Evolutionary conservation across 768 basidiomycete genomes (phyloP), one percentile per base, ranked within the genome.

Genomic region (Termitomyces sp.): DNA sequence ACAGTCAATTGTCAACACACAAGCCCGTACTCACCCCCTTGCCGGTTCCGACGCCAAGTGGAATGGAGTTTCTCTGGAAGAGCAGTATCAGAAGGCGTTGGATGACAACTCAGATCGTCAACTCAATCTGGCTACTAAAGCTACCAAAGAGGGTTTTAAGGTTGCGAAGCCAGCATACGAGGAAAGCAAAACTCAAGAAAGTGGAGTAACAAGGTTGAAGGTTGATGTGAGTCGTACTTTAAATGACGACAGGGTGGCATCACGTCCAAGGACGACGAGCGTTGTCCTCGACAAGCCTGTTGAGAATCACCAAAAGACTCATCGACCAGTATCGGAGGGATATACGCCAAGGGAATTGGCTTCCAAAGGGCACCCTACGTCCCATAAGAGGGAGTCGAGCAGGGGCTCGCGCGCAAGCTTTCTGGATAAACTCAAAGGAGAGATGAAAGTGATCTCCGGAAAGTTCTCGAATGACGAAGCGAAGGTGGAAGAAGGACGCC

Each of bases 381-480:
- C 53, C 2, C 26, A 30, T 16, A 43, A n/a, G 6, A 40, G n/a
- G 13, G 11, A n/a, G 10, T 52, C 30, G 3, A 54, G 30, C 33
- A 45, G 41, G 43, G 14, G 35, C 20, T 43, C 48, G 11, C 30
- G 46, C 54, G 49, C 67, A 60, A 48, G 72, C 66, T 49, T 76
- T 38, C 67, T 76, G 58, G 62, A 71, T 52, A 75, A 71, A 65
- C 45, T 77, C 20, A 74, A 72, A 62, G 76, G 75, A 7, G 75
- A 77, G 63, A 70, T 70, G 60, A 77, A 75, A 61, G 62, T 75
- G 0, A 55, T 77, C 30, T 66, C 67, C 2, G 76, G 75, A 7
- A 77, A 74, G 64, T 38, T 77, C 46, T 67, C 65, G 2, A 58
- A 69, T 30, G 69, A 76, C 33, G 71, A 71, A 61, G 66, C 62